Percentiles rank a stretch among this genome's conserved stretches.
These are phyloP conservation scores for Schoenoplectus tabernaemontani DNA, from an alignment of 202 grass and related monocot genomes.

Conservation along the genomic window DNA sequence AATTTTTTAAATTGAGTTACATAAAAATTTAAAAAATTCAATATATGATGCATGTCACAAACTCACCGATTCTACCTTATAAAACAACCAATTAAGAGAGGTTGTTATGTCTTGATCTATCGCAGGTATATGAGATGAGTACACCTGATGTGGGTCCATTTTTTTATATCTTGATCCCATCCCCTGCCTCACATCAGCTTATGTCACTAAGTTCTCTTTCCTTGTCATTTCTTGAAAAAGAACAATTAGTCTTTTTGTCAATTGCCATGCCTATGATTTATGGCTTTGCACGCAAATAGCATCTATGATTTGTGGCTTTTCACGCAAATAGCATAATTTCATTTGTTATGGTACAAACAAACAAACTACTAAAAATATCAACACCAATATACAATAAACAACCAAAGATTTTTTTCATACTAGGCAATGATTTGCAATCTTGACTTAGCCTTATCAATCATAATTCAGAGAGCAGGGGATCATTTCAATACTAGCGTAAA, in stretches of 20 bases:
- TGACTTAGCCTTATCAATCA: not conserved
- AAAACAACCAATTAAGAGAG: not conserved
- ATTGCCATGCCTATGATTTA: not conserved
- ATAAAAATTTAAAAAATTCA: too few relatives aligned
- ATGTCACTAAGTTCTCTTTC: not conserved
- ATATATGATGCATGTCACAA: too few relatives aligned
- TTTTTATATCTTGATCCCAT: not conserved
- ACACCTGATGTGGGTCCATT: slow-evolving; percentile 15
- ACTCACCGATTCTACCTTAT: too few relatives aligned
- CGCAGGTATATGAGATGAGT: slow-evolving; percentile 3
- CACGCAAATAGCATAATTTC: not conserved
- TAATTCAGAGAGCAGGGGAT: not conserved
- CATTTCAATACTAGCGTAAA: too few relatives aligned
- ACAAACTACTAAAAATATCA: not conserved
- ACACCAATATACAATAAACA: not conserved
- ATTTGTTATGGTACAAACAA: not conserved
- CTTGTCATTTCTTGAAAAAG: too few relatives aligned
- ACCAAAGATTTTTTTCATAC: not conserved
- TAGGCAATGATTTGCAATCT: not conserved
- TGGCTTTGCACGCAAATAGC: too few relatives aligned
- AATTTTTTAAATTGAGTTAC: not conserved
- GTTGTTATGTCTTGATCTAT: slow-evolving; percentile 30
- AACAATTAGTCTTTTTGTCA: not conserved
- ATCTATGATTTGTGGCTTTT: too few relatives aligned
- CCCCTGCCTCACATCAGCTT: not conserved